Evolutionary conservation across 805 yeast genomes (phyloP), one percentile per base, ranked within the genome.

Genomic region (Wickerhamomyces xylosicus): DNA sequence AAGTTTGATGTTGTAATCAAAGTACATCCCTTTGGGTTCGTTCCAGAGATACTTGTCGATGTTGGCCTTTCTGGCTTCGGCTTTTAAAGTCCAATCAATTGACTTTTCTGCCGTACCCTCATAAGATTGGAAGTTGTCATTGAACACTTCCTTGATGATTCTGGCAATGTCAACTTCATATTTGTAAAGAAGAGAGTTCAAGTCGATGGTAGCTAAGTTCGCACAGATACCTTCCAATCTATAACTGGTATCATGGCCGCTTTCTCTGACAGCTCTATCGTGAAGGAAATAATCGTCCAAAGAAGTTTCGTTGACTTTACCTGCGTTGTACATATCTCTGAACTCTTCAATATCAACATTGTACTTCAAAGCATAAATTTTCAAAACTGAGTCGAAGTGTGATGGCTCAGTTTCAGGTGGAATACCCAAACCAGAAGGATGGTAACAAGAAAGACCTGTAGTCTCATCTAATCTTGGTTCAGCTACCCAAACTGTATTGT

Each of bases 381-480:
- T 53, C 48, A 90, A 64, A 11, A 87, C 71, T 3, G 81, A 69
- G 47, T 75, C 73, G 54, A 90, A 90, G 63, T 92, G 98, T 2
- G 85, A 77, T 0, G 87, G 67, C 58, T 90, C 98, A 1, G 97
- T 89, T 57, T 90, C 98, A 5, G 97, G 97, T 5, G 98, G 97
- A 33, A 90, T 76, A n/a, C 97, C 97, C 20, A 72, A 45, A 17
- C 97, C 97, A 39, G 74, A 81, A 0, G 97, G 97, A 51, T 84
- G 86, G 57, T 86, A 90, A 47, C 95, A 76, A 0, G 96, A 87
- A 35, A 90, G 65, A 0, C 95, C 95, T 0, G 96, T 76, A 11
- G 49, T 63, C 13, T 61, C 62, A 54, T 90, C 96, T 19, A 72
- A 61, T 44, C 98, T 70, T 20, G 97, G 97, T 27, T 56, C 50